Evolutionary conservation across 176 grass and related monocot genomes (phyloP), one percentile per base, ranked within the genome.

Genomic region (Metroxylon sagu): DNA sequence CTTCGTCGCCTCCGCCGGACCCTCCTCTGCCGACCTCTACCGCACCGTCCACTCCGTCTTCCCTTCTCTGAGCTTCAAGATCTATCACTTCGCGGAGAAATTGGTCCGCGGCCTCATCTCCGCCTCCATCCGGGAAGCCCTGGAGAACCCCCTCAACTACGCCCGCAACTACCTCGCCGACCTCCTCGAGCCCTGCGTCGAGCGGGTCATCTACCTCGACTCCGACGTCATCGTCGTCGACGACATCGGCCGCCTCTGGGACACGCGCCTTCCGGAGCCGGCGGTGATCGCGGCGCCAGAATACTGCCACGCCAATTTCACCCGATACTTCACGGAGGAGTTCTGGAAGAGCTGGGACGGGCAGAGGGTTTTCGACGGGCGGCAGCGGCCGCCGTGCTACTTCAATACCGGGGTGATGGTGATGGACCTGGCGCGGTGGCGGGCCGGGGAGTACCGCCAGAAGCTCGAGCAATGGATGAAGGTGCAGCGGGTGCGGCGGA

Each of bases 61-160:
- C 75, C 92, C 92, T 1, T 87, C 92, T 14, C 86, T 90, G 28
- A 74, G 77, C 8, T 96, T 90, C 83, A 68, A 84, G 69, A 73
- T 95, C 77, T 90, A 95, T 80, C 76, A 83, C 1, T 90, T 95
- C 63, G 66, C 60, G 39, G 67, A 53, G 2, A 71, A 80, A 53
- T 74, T 77, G 1, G 74, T 90, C 52, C 43, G 71, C 5, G 66
- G 71, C 2, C 92, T 97, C 80, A 90, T 97, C 64, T 90, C 92
- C 17, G 66, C 92, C 16, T 88, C 90, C 48, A 70, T 95, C 59
- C 90, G 90, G 63, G 70, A 80, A 25, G 90, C 90, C 29, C 85
- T 95, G 55, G 80, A 95, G 28, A 82, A 79, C 55, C 90, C 90
- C 31, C 83, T 95, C 64, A 95, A 95, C 77, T 89, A 89, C 70